Conservation (phyloP, 2,329 filamentous ascomycete species). For the Cadophora gregata region DNA sequence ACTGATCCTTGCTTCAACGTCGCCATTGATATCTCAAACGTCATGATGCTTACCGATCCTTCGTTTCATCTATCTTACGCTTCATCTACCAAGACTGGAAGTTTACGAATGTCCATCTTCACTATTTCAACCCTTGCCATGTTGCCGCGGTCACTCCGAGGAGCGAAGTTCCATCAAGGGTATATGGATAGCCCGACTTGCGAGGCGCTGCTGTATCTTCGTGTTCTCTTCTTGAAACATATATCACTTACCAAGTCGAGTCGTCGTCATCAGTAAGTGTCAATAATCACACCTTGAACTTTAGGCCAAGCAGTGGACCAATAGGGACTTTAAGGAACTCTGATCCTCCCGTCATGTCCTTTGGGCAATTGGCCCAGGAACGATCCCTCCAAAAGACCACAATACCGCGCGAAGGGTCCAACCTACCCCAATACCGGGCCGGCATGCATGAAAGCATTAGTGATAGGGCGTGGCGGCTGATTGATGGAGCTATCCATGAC, state of each 20-base stretch:
- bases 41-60: background rate
- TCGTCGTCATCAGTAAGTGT: background rate
- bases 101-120: background rate
- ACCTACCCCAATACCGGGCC: background rate
- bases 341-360: background rate
- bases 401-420: background rate
- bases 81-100: background rate
- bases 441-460: slow-evolving; percentile 5
- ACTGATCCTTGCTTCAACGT: background rate
- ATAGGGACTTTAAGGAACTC: background rate
- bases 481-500: background rate
- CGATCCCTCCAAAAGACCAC: background rate
- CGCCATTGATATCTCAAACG: background rate
- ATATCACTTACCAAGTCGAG: background rate
- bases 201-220: slow-evolving; percentile 3
- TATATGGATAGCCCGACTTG: background rate
- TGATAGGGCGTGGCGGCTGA: background rate
- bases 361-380: background rate
- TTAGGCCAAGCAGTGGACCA: background rate
- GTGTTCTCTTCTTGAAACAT: slow-evolving; percentile 5
- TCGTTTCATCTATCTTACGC: slow-evolving; percentile 12
- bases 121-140: background rate
- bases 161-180: background rate
- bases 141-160: background rate
- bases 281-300: background rate